Base-by-base conservation (phyloP, 768 basidiomycete genomes). In the Phanerochaete sordida region DNA sequence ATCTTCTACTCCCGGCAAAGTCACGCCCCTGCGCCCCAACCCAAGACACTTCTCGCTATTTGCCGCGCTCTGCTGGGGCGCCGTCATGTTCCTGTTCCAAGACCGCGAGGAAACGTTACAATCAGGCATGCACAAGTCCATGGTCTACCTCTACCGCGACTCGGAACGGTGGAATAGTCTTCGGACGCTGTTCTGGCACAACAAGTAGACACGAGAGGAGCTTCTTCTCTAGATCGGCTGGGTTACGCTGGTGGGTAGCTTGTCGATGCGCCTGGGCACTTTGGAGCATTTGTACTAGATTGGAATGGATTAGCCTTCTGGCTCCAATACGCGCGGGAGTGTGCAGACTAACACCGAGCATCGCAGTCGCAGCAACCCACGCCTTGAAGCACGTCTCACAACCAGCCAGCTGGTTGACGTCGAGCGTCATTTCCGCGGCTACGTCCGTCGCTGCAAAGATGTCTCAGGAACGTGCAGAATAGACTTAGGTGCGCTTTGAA, bases 31-130 rank as follows among this genome's bases (percentile, higher is more conserved):
- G 35, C 94, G 95, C 7, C 95, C 95, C 2, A 84, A 96, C 69
- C 78, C 92, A 19, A 77, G 83, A 15, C 88, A 91, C 70, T 99
- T 98, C 74, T 85, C 90, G 1, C 69, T 91, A 47, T 94, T 95
- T 62, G 91, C 95, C 2, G 92, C 95, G 0, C 65, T 98, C 15
- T 83, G 88, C 31, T 98, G 97, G 97, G 97, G 93, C 46, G 82
- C 89, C 8, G 95, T 98, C 48, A 98, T 99, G 96, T 99, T 90
- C 84, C 76, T 97, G 62, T 98, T 95, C 82, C 81, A 87, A 68
- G 80, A 97, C 72, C 80, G 84, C 23, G 86, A 91, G 51, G 89
- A 98, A 75, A 87, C 87, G n/a, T 85, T 99, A 61, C 95, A 98
- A 68, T 92, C 93, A 19, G 97, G 95, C 59, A 93, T 98, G 93